Evolutionary conservation across 2,329 filamentous ascomycete species (phyloP).

Genomic region (Fusarium sp.): DNA sequence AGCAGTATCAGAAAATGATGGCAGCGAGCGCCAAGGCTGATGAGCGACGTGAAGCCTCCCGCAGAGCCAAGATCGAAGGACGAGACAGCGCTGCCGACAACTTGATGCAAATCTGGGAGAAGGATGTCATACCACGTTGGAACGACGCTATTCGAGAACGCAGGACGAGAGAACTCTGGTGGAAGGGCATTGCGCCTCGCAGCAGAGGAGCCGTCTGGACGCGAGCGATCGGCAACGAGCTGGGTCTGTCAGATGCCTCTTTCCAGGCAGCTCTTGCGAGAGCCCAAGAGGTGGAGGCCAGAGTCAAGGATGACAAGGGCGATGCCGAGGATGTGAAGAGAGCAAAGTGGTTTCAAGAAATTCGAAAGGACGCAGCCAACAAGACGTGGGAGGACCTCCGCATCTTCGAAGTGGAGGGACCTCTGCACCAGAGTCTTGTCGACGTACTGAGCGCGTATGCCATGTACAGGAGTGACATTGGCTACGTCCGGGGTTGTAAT

Average conservation of each 20-base stretch:
- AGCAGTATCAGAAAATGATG: constrained; percentile 87
- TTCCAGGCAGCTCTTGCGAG: constrained; percentile 75
- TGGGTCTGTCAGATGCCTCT: constrained; percentile 70
- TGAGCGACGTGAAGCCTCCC: constrained; percentile 63
- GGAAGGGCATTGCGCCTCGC: constrained; percentile 76
- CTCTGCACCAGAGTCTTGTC: constrained; percentile 71
- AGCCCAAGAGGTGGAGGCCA: constrained; percentile 67
- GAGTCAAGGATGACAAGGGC: constrained; percentile 60
- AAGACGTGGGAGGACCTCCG: constrained; percentile 74
- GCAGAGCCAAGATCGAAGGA: constrained; percentile 59
- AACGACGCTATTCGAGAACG: constrained; percentile 72
- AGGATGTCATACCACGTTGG: constrained; percentile 79
- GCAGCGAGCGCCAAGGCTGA: constrained; percentile 66
- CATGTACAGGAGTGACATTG: constrained; percentile 83
- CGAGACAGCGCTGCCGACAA: constrained; percentile 64
- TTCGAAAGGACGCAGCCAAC: constrained; percentile 68
- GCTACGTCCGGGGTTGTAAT: constrained; percentile 77
- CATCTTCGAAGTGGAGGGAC: constrained; percentile 72
- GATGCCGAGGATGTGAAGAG: constrained; percentile 63
- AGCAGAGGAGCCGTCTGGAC: constrained; percentile 74
- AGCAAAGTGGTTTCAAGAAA: constrained; percentile 67
- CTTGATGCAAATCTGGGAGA: constrained; percentile 73
- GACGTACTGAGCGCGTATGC: constrained; percentile 80
- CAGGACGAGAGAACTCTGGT: constrained; percentile 79
- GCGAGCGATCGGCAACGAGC: constrained; percentile 74